These are phyloP conservation scores for Leonotis leonurus DNA, from an alignment of 257 asterid genomes.

Conservation along the genomic window DNA sequence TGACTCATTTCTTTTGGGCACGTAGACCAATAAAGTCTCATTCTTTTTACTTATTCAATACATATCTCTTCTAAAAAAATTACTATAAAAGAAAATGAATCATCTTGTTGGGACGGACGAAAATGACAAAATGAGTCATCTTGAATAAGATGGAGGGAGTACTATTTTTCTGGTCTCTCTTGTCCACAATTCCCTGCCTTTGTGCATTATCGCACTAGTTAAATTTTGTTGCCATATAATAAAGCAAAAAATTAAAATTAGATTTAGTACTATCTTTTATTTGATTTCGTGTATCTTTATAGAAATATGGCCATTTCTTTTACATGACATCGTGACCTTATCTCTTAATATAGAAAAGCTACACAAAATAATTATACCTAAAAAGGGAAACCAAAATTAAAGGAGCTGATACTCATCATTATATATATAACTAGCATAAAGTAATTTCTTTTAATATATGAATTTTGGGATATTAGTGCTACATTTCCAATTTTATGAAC, in stretches of 20 bases:
- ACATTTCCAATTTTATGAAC: background rate
- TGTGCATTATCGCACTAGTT: slow-evolving; percentile 12
- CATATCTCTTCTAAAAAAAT: too few relatives aligned
- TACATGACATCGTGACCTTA: background rate
- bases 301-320: background rate
- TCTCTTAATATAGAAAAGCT: background rate
- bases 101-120: too few relatives aligned
- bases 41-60: too few relatives aligned
- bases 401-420: background rate
- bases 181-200: background rate
- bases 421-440: background rate
- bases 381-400: background rate
- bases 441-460: background rate
- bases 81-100: too few relatives aligned
- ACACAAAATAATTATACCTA: background rate
- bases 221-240: background rate
- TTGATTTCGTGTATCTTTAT: background rate
- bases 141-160: too few relatives aligned
- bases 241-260: background rate
- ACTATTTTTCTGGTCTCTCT: background rate
- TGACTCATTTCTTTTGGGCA: too few relatives aligned
- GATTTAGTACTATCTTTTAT: background rate
- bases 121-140: too few relatives aligned
- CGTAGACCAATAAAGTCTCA: too few relatives aligned
- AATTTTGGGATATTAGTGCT: background rate